phyloP scores from a whole-genome alignment of 2,329 filamentous ascomycete genomes.

The Xylogone sp. region DNA sequence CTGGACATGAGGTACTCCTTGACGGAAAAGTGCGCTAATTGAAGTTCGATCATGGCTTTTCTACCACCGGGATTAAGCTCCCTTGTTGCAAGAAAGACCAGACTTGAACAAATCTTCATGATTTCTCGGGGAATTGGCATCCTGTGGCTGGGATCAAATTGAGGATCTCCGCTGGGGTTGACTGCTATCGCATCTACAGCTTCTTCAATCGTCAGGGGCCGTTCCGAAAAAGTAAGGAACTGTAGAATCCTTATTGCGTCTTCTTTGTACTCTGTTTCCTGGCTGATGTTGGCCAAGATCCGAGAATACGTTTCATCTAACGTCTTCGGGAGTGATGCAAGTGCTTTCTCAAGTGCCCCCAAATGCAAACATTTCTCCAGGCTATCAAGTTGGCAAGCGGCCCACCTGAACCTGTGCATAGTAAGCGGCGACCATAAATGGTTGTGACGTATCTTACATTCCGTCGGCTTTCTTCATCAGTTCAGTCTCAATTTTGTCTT shows the following conservation, averaged over 20 bases:
- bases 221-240: constrained; percentile 21
- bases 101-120: constrained; percentile 19
- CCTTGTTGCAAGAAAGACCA: constrained; percentile 15
- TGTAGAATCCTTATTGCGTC: constrained; percentile 22
- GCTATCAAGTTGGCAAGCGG: constrained; percentile 26
- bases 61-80: constrained; percentile 3
- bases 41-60: constrained; percentile 1
- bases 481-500: constrained; percentile 16
- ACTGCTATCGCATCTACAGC: constrained; percentile 26
- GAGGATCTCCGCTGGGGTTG: constrained; percentile 9
- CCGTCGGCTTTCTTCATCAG: constrained; percentile 23
- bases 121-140: constrained; percentile 22
- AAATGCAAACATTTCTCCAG: constrained; percentile 17
- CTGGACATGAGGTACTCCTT: constrained; percentile 26
- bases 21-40: constrained; percentile 28
- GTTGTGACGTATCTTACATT: constrained; percentile 21
- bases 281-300: constrained; percentile 21
- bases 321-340: constrained; percentile 15
- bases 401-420: constrained; percentile 23
- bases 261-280: constrained; percentile 5
- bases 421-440: no score
- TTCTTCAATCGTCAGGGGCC: constrained; percentile 24
- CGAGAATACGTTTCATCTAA: constrained; percentile 23
- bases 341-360: constrained; percentile 7
- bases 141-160: constrained; percentile 23